Base-by-base conservation (phyloP, 306 rosid species). In the Adenanthera pavonina region DNA sequence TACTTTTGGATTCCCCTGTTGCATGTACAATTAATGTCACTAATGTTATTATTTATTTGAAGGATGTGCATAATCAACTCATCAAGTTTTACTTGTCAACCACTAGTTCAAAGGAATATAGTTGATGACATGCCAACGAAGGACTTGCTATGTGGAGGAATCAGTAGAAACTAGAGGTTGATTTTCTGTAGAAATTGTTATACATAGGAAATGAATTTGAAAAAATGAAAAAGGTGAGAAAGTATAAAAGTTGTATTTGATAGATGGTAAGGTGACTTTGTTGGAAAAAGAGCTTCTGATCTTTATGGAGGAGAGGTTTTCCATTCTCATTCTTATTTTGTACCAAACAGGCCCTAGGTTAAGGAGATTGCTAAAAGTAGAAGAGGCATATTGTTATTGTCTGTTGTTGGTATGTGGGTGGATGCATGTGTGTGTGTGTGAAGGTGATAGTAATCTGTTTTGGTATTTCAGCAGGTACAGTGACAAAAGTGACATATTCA, bases 401-500 rank as follows among this genome's bases (percentile, higher is more conserved):
- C 43, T 0, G 36, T 65, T 65, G 25, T 40, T 41, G 10, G 51
- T 20, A 40, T 67, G 51, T 70, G 41, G 33, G 54, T n/a, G 17
- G 34, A 56, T 19, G 62, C 62, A 54, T 3, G 4, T 57, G 13
- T 56, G 7, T 5, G 49, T 44, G 33, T 46, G 54, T 62, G 47
- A 40, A 35, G 10, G 38, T 71, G 33, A 17, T 66, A 13, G 41
- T 48, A 61, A 69, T 61, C 9, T 65, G 41, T 64, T 49, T 54
- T 81, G 57, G 33, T 69, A 85, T 78, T 78, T 82, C 56, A 80
- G 87, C 93, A 92, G 98, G 92, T 95, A 92, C 82, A 89, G 88
- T 0, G 98, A 93, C 76, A 95, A 95, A 79, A 92, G 99, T 67
- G 99, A 95, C 85, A 92, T 95, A 44, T 95, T 93, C 90, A 87